Evolutionary conservation across 805 yeast genomes (phyloP), one percentile per base, ranked within the genome.

Genomic region (Lachancea thermotolerans): DNA sequence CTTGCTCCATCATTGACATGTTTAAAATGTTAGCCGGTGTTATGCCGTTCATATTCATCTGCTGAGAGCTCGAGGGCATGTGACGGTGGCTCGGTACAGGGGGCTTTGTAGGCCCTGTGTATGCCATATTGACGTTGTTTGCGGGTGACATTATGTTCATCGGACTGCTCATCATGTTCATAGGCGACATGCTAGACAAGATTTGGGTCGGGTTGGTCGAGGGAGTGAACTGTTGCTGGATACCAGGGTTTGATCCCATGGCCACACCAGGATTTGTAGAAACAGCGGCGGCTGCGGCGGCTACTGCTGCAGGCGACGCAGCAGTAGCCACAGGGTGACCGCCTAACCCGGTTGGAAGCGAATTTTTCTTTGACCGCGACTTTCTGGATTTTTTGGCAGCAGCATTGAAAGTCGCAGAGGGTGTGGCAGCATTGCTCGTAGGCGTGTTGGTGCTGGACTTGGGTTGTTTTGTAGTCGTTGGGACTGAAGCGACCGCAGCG

Each of bases 391-490:
- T 60, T 46, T 59, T 59, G 4, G 58, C 44, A 8, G 56, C 37
- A 3, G 53, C 42, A 21, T 49, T 49, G 12, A 44, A 37, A 8
- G 49, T 29, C 8, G 48, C 37, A n/a, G 53, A 49, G 7, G 52
- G 39, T 15, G 58, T 53, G 7, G 55, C 45, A 9, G 47, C 45
- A 18, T 47, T 41, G 36, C 51, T 49, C 8, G 39, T 44, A 10
- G 61, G 54, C 3, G 56, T 50, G 9, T 52, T 50, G n/a, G 45
- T 54, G 29, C 45, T 50, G 1, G 58, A 51, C 39, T 44, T 45
- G 10, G 82, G 53, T 70, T 60, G 50, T 79, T 71, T 70, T 5
- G 93, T 91, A 65, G 85, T 84, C 5, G 30, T 14, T 21, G 40
- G 37, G 7, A 30, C n/a, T 7, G 25, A 28, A 10, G 16, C 21